Conservation (phyloP, 108 stramenopile genomes). For the Aurantiochytrium sp. region DNA sequence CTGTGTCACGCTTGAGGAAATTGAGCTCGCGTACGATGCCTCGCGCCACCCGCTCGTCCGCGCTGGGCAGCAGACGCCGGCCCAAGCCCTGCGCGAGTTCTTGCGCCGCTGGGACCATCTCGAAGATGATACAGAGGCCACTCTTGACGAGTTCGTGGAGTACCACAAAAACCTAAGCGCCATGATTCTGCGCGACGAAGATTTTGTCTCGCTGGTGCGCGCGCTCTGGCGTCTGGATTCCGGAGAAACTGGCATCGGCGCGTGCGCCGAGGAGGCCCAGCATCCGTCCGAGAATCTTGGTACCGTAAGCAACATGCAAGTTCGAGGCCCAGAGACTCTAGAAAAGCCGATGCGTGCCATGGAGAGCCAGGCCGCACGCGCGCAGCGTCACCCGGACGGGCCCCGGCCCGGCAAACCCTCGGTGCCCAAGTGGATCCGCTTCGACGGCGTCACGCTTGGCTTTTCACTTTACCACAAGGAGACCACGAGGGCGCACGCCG, state of each 20-base stretch:
- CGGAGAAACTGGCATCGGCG: not conserved
- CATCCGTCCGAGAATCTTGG: too few species aligned
- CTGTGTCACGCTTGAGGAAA: slow-evolving; percentile 22
- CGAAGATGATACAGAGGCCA: not conserved
- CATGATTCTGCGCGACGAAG: not conserved
- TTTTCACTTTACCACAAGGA: slow-evolving; percentile 26
- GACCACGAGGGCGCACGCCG: not conserved
- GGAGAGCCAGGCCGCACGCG: not conserved
- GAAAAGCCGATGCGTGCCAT: too few species aligned
- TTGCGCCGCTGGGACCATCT: not conserved
- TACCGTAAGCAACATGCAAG: too few species aligned
- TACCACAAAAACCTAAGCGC: slow-evolving; percentile 24
- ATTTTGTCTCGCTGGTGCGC: not conserved
- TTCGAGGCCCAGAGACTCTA: too few species aligned
- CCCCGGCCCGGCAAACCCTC: not conserved
- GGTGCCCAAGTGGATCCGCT: slow-evolving; percentile 19
- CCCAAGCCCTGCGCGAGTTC: not conserved
- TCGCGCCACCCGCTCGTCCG: not conserved
- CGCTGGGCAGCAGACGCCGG: not conserved
- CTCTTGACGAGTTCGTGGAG: not conserved
- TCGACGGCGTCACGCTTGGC: not conserved
- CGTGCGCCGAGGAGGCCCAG: too few species aligned
- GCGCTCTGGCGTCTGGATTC: not conserved
- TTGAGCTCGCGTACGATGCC: not conserved
- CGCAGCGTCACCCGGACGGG: not conserved